phyloP scores from a whole-genome alignment of 2,329 filamentous ascomycete species.

The Botryotinia narcissicola region DNA sequence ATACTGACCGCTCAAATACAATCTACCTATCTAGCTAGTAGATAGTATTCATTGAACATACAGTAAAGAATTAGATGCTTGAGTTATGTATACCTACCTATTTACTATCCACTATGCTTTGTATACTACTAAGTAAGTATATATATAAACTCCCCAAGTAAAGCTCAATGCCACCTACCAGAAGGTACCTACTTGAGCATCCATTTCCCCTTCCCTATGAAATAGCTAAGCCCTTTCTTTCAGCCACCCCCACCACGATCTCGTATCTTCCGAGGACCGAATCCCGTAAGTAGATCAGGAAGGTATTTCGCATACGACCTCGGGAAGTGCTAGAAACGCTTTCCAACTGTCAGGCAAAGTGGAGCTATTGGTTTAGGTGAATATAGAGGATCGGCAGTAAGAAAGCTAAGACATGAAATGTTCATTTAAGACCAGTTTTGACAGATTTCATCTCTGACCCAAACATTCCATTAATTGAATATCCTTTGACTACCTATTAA shows the following conservation, averaged over 20 bases:
- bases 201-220: not conserved
- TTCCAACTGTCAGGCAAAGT: not conserved
- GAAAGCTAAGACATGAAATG: not conserved
- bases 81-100: not conserved
- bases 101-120: not conserved
- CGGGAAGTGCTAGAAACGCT: not conserved
- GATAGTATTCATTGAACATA: not conserved
- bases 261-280: not conserved
- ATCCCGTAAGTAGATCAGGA: not conserved
- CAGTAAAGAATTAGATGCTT: not conserved
- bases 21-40: not conserved
- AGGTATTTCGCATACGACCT: not conserved
- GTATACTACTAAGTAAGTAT: not conserved
- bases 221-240: not conserved
- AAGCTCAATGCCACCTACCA: not conserved
- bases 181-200: too few species aligned
- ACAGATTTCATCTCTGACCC: not conserved
- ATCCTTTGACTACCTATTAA: not conserved
- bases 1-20: not conserved
- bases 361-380: not conserved
- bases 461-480: conserved; percentile 14
- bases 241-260: conserved; percentile 9
- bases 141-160: not conserved
- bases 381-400: not conserved
- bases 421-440: not conserved